Percentiles rank a stretch among this genome's conserved stretches.
Conservation (phyloP, 257 asterid species). For the Cinchona pubescens region DNA sequence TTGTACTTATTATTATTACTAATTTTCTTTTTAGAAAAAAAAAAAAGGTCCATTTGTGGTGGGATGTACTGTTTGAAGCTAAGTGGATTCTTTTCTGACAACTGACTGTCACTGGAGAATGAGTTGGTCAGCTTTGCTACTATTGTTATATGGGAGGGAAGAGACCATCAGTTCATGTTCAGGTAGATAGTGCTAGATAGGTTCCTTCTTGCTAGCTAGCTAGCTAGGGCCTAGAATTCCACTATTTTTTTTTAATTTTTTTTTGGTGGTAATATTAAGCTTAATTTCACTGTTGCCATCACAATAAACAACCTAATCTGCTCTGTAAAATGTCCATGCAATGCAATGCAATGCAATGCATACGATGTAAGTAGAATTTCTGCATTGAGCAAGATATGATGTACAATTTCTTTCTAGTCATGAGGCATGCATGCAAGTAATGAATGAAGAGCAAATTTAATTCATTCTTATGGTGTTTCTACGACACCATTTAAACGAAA, state of each 20-base stretch:
- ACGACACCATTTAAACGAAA: neutral
- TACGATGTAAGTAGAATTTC: neutral
- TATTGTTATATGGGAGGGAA: neutral
- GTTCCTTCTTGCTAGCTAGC: no score
- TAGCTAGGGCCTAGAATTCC: no score
- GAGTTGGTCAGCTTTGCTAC: neutral
- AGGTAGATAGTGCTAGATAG: neutral
- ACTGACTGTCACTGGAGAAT: neutral
- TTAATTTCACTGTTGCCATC: neutral
- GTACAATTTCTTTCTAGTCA: neutral
- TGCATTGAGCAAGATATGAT: neutral
- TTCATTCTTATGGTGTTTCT: neutral
- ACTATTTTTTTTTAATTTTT: no score
- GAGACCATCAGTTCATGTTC: neutral
- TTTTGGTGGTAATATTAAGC: no score
- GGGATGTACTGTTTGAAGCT: slow-evolving; percentile 5
- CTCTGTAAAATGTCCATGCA: neutral
- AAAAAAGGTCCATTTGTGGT: neutral
- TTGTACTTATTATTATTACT: no score
- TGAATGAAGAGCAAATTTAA: no score
- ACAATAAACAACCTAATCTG: neutral
- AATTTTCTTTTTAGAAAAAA: no score
- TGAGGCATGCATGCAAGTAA: no score
- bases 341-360: no score
- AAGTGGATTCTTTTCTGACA: slow-evolving; percentile 18